phyloP scores from a whole-genome alignment of 108 stramenopile species.

The Conticribra weissflogii region DNA sequence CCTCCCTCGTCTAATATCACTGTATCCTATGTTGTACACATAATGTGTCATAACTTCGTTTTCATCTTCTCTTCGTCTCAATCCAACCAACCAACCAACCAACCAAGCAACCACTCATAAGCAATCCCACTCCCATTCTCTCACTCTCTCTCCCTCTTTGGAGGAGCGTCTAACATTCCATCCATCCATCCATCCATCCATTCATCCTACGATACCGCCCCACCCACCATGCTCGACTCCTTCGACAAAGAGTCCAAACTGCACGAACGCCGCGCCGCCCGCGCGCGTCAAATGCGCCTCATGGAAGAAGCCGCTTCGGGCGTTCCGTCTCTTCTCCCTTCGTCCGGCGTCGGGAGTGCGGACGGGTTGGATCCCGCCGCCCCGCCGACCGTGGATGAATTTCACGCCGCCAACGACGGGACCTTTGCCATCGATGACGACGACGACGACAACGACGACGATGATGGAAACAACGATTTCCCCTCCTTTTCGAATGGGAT shows the following conservation, averaged over 20 bases:
- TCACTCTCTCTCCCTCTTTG: too few species aligned
- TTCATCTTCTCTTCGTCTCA: too few species aligned
- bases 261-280: slow-evolving; percentile 37
- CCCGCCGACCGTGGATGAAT: not conserved
- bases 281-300: slow-evolving; percentile 36
- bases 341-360: slow-evolving; percentile 1
- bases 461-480: not conserved
- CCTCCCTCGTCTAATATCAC: too few species aligned
- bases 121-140: too few species aligned
- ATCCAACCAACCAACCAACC: too few species aligned
- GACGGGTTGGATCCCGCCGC: not conserved
- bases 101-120: too few species aligned
- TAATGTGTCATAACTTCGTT: too few species aligned
- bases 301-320: slow-evolving; percentile 55
- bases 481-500: not conserved
- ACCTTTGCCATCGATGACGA: slow-evolving; percentile 18
- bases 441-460: slow-evolving; percentile 15
- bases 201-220: too few species aligned
- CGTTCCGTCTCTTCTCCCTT: slow-evolving; percentile 2
- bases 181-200: too few species aligned
- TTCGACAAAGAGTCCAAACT: slow-evolving; percentile 49
- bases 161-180: too few species aligned
- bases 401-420: not conserved
- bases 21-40: too few species aligned
- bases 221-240: slow-evolving; percentile 36